phyloP scores from a whole-genome alignment of 2,329 filamentous ascomycete genomes.

The Pseudodiploospora longispora region DNA sequence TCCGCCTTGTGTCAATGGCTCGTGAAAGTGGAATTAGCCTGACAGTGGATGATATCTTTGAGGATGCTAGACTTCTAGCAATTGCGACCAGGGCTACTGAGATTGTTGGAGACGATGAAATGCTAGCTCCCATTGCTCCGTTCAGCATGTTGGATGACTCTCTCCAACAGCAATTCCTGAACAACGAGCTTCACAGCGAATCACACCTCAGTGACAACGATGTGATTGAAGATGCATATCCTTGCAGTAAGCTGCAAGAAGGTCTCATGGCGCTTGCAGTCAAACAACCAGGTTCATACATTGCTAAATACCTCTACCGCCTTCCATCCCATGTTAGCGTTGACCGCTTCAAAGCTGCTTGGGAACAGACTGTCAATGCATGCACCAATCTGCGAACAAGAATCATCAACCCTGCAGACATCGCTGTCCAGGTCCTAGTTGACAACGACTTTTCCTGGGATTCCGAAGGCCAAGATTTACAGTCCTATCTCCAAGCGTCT shows the following conservation, averaged over 20 bases:
- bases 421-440: slow-evolving; percentile 2
- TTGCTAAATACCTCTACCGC: slow-evolving; percentile 19
- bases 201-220: not conserved
- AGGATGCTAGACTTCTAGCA: slow-evolving; percentile 4
- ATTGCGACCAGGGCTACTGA: slow-evolving; percentile 1
- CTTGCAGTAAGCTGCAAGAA: slow-evolving; percentile 22
- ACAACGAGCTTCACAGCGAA: not conserved
- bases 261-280: slow-evolving; percentile 27
- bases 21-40: slow-evolving; percentile 3
- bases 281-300: slow-evolving; percentile 24
- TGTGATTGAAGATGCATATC: slow-evolving; percentile 1
- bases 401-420: slow-evolving; percentile 3
- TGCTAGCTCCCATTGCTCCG: not conserved
- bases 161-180: not conserved
- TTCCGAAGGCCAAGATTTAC: not conserved
- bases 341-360: slow-evolving; percentile 6
- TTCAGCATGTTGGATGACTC: slow-evolving; percentile 1
- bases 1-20: slow-evolving; percentile 9
- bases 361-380: slow-evolving; percentile 4
- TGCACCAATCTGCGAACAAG: slow-evolving; percentile 6
- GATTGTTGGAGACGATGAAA: not conserved
- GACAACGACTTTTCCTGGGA: slow-evolving; percentile 2
- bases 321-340: slow-evolving; percentile 13
- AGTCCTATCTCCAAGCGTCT: not conserved
- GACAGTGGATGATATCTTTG: slow-evolving; percentile 6